Percentiles rank a stretch among this genome's conserved stretches.
phyloP scores from a whole-genome alignment of 2,329 filamentous ascomycete species.

The Geosmithia flava region DNA sequence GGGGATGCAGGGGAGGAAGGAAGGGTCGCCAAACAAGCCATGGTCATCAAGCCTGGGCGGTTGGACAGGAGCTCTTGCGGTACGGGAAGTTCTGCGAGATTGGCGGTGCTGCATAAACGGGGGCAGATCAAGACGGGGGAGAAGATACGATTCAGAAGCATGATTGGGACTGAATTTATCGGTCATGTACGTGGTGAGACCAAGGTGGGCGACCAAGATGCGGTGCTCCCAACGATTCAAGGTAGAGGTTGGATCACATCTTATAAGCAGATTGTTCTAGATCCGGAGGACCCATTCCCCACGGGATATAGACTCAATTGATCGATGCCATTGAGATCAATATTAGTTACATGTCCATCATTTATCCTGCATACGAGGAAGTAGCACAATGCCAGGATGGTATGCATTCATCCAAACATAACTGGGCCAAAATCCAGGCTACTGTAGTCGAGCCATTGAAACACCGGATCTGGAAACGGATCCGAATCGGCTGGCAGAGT shows the following conservation, averaged over 20 bases:
- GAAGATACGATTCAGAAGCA: conserved; percentile 20
- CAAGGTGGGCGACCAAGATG: conserved; percentile 20
- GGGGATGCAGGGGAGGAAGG: conserved; percentile 6
- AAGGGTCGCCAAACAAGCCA: conserved; percentile 22
- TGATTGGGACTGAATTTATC: conserved; percentile 26
- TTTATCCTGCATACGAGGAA: too few species aligned
- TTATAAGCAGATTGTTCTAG: conserved; percentile 23
- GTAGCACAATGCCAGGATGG: too few species aligned
- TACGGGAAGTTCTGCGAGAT: conserved; percentile 26
- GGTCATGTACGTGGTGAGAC: conserved; percentile 19
- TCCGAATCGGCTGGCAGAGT: too few species aligned
- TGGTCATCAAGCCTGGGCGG: conserved; percentile 28
- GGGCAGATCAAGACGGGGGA: conserved; percentile 21
- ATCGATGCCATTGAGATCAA: too few species aligned
- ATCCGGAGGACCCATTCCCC: conserved; percentile 26
- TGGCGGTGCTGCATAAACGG: conserved; percentile 26
- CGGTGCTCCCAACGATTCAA: conserved; percentile 22
- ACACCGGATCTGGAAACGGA: too few species aligned
- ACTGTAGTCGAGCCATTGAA: too few species aligned
- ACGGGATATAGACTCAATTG: conserved; percentile 11
- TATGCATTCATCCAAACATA: too few species aligned
- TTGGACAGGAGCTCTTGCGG: conserved; percentile 31
- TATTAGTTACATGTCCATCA: too few species aligned
- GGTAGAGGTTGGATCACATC: conserved; percentile 28
- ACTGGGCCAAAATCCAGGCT: too few species aligned